Evolutionary conservation across 495 filamentous ascomycete species (phyloP).

Genomic region (Daldinia bambusicola): DNA sequence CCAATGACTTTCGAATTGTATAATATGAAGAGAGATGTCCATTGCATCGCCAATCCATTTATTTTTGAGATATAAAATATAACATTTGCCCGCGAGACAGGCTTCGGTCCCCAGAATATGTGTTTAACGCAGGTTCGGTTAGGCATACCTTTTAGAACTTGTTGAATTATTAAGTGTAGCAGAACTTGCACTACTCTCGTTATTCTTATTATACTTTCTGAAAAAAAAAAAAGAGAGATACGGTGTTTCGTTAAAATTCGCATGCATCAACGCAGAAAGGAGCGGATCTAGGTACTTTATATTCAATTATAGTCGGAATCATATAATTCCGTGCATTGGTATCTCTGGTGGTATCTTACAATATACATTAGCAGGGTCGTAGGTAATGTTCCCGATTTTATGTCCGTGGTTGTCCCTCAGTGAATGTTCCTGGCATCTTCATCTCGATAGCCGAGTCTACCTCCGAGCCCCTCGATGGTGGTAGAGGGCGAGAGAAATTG

Average conservation of each 20-base stretch:
- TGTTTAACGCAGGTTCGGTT: no score
- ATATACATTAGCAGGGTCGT: not conserved
- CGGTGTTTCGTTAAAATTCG: not conserved
- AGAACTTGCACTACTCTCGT: no score
- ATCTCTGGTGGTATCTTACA: slow-evolving; percentile 22
- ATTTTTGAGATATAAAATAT: no score
- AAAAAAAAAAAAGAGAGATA: no score
- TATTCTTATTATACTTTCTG: no score
- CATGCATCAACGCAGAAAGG: not conserved
- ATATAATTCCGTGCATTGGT: not conserved
- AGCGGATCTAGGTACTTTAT: not conserved
- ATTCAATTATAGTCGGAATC: not conserved
- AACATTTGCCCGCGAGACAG: no score
- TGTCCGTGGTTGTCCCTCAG: not conserved
- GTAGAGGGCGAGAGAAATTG: slow-evolving; percentile 39
- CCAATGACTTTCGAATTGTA: no score
- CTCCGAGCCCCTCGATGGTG: slow-evolving; percentile 17
- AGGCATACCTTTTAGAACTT: no score
- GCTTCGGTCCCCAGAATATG: no score
- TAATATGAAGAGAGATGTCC: no score
- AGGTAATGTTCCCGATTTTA: not conserved
- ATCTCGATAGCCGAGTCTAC: slow-evolving; percentile 34
- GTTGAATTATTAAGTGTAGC: no score
- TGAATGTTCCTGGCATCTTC: slow-evolving; percentile 14
- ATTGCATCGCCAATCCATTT: no score